Evolutionary conservation across 139 green algal genomes (phyloP), one percentile per base, ranked within the genome.

Genomic region (Spirogloea muscicola): DNA sequence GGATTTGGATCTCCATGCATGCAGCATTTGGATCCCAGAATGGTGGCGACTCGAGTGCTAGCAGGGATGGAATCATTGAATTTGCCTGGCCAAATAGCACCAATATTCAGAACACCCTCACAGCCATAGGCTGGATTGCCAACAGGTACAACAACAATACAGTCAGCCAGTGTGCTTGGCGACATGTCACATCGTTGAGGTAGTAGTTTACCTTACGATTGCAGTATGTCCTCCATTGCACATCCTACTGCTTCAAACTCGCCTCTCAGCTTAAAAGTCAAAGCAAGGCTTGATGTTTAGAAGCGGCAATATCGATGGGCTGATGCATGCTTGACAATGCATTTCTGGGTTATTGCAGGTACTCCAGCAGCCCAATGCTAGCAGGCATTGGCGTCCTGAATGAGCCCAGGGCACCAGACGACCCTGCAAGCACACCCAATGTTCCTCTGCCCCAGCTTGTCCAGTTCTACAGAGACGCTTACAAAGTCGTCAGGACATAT

Each of bases 21-120:
- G 59, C 21, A 2, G 31, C 37, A 18, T 25, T 21, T 0, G 59
- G 59, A 4, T 42, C 34, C 0, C 59, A 68, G 59, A 52, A 31
- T 10, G 59, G 59, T 10, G 27, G 33, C 33, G 33, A 29, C 25
- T 38, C 39, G 33, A 25, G 10, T 10, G 57, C 25, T 29, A 40
- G 33, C 5, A 6, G 57, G 1, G 57, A 64, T 10, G 29, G 25
- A 9, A 59, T 68, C 21, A 4, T 68, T 4, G 67, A 76, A 29
- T 76, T 49, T 49, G 49, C 25, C 25, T 16, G 46, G 18, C 13
- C 59, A 5, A 33, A 51, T 16, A 40, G 31, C 21, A 40, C 21
- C 39, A 57, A 76, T 38, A 31, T 69, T 9, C 27, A 76, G 49
- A 63, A 76, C 33, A 76, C 67, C 3, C 48, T 76, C 27, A 42